These are phyloP conservation scores for Phaeosphaeria sp. DNA, from an alignment of 2,329 filamentous ascomycete genomes.

Conservation along the genomic window DNA sequence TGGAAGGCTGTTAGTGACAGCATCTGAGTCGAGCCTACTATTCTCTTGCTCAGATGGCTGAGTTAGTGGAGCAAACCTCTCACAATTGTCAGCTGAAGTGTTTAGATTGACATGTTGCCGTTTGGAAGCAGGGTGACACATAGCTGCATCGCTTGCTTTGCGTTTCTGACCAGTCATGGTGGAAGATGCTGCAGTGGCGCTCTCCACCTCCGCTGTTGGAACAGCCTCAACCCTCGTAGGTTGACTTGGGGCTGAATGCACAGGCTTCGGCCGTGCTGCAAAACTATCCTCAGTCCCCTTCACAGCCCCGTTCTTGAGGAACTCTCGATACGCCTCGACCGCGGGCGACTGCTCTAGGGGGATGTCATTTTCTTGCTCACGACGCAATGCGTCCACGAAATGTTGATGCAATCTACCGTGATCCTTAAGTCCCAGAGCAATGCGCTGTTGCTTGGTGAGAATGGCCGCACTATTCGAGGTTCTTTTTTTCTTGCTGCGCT, in stretches of 20 bases:
- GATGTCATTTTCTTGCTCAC: conserved; percentile 25
- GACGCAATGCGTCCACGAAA: conserved; percentile 32
- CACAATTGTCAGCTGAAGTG: not conserved
- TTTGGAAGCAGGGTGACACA: conserved; percentile 4
- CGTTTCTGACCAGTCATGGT: conserved; percentile 1
- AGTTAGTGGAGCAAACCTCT: not conserved
- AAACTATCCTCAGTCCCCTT: not conserved
- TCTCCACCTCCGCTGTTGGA: not conserved
- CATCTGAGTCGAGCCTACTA: not conserved
- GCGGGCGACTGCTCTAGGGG: conserved; percentile 25
- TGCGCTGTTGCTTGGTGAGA: conserved; percentile 33
- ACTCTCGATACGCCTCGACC: conserved; percentile 12
- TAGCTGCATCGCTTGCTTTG: not conserved
- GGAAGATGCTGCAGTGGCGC: not conserved
- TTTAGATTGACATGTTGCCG: conserved; percentile 5
- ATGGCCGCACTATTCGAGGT: conserved; percentile 24
- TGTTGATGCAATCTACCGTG: conserved; percentile 32
- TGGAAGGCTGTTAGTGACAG: not conserved
- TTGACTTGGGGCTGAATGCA: too few relatives aligned
- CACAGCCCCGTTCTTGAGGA: conserved; percentile 4
- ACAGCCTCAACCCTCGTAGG: too few relatives aligned
- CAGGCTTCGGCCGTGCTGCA: too few relatives aligned
- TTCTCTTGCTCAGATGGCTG: not conserved
- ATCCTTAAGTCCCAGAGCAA: conserved; percentile 29
- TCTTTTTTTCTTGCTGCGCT: conserved; percentile 25